Evolutionary conservation across 2,329 filamentous ascomycete species (phyloP).

Genomic region (Talaromyces sp.): DNA sequence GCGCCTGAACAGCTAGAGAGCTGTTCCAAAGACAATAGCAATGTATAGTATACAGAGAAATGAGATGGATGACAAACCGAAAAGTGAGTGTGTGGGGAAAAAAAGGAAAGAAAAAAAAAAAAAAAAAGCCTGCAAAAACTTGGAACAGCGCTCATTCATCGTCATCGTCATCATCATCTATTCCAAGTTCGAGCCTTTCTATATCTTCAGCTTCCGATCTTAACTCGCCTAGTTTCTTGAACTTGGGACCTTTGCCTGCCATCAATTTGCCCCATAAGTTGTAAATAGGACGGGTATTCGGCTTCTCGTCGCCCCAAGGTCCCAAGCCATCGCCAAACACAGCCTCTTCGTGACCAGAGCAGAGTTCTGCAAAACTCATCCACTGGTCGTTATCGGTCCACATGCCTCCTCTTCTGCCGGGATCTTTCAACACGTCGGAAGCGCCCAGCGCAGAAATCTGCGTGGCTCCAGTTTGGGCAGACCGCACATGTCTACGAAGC

Average conservation of each 20-base stretch:
- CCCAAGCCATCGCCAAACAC: conserved; percentile 48
- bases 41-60: not conserved
- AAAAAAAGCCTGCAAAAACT: not conserved
- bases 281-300: conserved; percentile 30
- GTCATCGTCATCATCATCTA: conserved; percentile 12
- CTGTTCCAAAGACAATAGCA: not conserved
- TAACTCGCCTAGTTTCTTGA: conserved; percentile 13
- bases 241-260: conserved; percentile 27
- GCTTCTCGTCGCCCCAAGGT: conserved; percentile 33
- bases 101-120: not conserved
- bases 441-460: conserved; percentile 44
- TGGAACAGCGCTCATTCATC: not conserved
- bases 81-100: no score
- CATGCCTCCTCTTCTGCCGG: conserved; percentile 50
- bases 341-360: conserved; percentile 39
- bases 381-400: conserved; percentile 51
- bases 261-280: conserved; percentile 35
- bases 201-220: conserved; percentile 12
- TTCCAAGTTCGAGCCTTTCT: conserved; percentile 8
- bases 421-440: conserved; percentile 45
- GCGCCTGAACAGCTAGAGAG: not conserved
- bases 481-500: conserved; percentile 46
- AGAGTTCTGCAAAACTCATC: conserved; percentile 48
- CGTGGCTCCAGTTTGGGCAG: conserved; percentile 35
- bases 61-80: not conserved